These are phyloP conservation scores for Chaetomium olivaceum DNA, from an alignment of 2,329 filamentous ascomycete species.

Conservation along the genomic window DNA sequence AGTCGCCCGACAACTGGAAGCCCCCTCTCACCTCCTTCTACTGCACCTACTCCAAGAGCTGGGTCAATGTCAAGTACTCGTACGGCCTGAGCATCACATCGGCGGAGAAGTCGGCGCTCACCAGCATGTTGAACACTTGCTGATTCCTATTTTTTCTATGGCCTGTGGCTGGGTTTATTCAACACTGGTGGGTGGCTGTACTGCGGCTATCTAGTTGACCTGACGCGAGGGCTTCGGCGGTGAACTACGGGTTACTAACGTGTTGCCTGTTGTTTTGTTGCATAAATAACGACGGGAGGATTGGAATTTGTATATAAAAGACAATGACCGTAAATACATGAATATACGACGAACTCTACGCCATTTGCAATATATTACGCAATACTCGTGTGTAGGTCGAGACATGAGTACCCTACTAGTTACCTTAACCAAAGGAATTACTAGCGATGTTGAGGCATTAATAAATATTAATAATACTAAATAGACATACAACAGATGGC, in stretches of 20 bases:
- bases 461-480: too few species aligned
- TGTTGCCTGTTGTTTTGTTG: background rate
- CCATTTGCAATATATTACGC: too few species aligned
- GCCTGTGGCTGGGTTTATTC: background rate
- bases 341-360: background rate
- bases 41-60: conserved; percentile 76
- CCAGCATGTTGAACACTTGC: conserved; percentile 65
- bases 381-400: too few species aligned
- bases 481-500: too few species aligned
- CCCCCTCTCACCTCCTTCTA: conserved; percentile 68
- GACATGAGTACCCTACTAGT: too few species aligned
- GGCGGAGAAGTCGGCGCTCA: conserved; percentile 69
- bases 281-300: background rate
- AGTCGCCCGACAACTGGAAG: conserved; percentile 74
- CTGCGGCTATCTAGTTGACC: too few species aligned
- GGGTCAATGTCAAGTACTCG: conserved; percentile 75
- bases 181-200: background rate
- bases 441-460: too few species aligned
- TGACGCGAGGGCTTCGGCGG: too few species aligned
- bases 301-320: background rate
- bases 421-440: too few species aligned
- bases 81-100: conserved; percentile 68
- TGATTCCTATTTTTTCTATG: background rate
- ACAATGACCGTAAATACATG: background rate
- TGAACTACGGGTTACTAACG: too few species aligned